Evolutionary conservation across 257 asterid genomes (phyloP).

Genomic region (Scutellaria minor): DNA sequence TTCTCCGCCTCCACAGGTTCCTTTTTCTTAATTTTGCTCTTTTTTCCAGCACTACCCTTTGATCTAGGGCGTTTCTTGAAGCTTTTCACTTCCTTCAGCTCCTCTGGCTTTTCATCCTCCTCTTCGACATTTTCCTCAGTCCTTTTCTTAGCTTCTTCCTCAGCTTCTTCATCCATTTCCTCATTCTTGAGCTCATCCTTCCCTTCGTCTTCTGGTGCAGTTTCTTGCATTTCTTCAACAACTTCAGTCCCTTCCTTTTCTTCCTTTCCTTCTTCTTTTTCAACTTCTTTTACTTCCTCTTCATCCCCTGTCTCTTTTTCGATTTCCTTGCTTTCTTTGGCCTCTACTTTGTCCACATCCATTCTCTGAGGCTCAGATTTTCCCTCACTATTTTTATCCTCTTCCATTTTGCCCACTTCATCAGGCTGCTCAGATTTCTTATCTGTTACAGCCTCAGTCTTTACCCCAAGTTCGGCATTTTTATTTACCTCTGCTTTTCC

Average conservation of each 20-base stretch:
- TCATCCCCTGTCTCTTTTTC: conserved; percentile 36
- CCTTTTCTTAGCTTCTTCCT: conserved; percentile 30
- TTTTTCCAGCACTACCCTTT: conserved; percentile 47
- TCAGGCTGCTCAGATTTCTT: conserved; percentile 34
- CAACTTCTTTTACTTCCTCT: conserved; percentile 20
- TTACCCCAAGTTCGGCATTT: conserved; percentile 41
- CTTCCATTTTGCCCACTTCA: conserved; percentile 40
- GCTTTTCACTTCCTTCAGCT: conserved; percentile 42
- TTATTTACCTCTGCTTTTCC: conserved; percentile 41
- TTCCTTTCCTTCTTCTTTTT: conserved; percentile 26
- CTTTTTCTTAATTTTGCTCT: conserved; percentile 45
- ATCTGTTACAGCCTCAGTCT: conserved; percentile 32
- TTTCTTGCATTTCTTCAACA: conserved; percentile 37
- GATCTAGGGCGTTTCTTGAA: conserved; percentile 63
- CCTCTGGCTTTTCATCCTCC: conserved; percentile 42
- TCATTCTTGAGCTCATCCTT: conserved; percentile 39
- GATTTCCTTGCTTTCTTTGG: conserved; percentile 30
- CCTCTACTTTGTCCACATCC: conserved; percentile 56
- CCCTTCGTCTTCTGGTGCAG: conserved; percentile 32
- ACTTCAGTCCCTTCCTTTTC: conserved; percentile 29
- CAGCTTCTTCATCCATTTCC: conserved; percentile 41
- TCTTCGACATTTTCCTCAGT: conserved; percentile 39
- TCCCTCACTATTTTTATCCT: conserved; percentile 35
- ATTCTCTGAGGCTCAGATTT: conserved; percentile 43
- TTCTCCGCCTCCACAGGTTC: conserved; percentile 56